Conservation (phyloP, 2,329 filamentous ascomycete species). For the Volutella citrinella region DNA sequence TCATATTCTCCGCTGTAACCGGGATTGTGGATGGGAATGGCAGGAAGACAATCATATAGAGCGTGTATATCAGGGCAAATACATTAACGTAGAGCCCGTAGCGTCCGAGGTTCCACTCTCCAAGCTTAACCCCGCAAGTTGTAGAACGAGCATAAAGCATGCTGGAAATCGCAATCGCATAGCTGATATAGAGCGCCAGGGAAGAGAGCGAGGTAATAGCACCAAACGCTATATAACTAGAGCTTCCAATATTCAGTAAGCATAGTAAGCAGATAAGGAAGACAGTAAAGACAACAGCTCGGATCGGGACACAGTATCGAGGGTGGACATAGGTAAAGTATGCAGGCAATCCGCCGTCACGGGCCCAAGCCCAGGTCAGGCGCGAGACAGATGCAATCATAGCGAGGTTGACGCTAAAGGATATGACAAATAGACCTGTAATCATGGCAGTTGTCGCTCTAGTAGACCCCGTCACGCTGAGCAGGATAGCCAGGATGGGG, state of each 20-base stretch:
- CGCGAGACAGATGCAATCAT: slow-evolving; percentile 24
- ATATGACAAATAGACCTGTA: slow-evolving; percentile 21
- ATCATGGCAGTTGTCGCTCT: slow-evolving; percentile 22
- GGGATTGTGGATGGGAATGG: slow-evolving; percentile 22
- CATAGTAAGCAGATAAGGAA: slow-evolving; percentile 24
- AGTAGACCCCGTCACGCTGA: slow-evolving; percentile 16
- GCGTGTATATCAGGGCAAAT: slow-evolving; percentile 20
- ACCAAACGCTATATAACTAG: slow-evolving; percentile 23
- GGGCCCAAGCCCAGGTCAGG: slow-evolving; percentile 23
- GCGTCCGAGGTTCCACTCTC: slow-evolving; percentile 22
- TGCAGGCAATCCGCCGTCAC: slow-evolving; percentile 21
- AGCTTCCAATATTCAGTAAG: slow-evolving; percentile 23
- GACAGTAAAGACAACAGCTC: slow-evolving; percentile 20
- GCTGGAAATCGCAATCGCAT: slow-evolving; percentile 22
- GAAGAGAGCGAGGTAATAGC: slow-evolving; percentile 22
- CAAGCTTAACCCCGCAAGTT: slow-evolving; percentile 13
- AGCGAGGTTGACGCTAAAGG: slow-evolving; percentile 22
- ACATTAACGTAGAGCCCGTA: slow-evolving; percentile 15
- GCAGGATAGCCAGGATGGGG: slow-evolving; percentile 20
- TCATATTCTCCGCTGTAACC: slow-evolving; percentile 20
- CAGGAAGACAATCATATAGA: slow-evolving; percentile 23
- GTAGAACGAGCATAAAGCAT: slow-evolving; percentile 19
- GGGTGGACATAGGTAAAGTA: slow-evolving; percentile 23
- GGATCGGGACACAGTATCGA: slow-evolving; percentile 19
- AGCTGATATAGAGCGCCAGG: slow-evolving; percentile 22